Evolutionary conservation across 148 eudicot genomes (phyloP), one percentile per base, ranked within the genome.

Genomic region (Rhododendron henanense): DNA sequence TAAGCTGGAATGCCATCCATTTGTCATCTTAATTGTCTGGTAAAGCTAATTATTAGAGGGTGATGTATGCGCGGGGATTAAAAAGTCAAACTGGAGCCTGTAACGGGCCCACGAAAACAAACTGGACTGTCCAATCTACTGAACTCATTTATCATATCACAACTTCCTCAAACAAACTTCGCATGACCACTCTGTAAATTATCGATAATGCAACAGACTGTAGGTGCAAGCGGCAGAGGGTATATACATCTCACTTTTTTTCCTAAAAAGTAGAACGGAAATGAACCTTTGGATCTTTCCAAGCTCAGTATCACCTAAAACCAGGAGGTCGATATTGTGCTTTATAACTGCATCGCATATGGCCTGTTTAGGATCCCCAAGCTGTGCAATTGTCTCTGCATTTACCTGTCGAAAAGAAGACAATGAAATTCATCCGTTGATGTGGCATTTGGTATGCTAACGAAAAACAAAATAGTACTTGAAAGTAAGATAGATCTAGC

Each of bases 301-400:
- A 21, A 82, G 18, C 21, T 61, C 75, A 5, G n/a, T 45, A 57
- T 82, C 84, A 82, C 73, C 74, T 23, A 82, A 19, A 21, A 82
- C 51, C 5, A 82, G 51, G 15, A 82, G 33, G 6, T 59, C 44
- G 16, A 61, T 82, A 3, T 82, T 39, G 74, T 61, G 44, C 74
- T 82, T 59, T 35, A 61, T 19, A 39, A 44, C 84, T 82, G 74
- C 84, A 39, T 57, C 21, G 14, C 84, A 82, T 82, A 82, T 59
- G 74, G 74, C 73, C 33, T 82, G n/a, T 61, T 82, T 82, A 61
- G 84, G 84, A 59, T 82, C 84, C 21, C 84, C 84, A 82, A 39
- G 6, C 19, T 82, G 28, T 10, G 51, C 0, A 37, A 82, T 3
- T 18, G 35, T 59, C 63, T 82, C 84, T 13, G 84, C 84, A 37